A percentile compares a stretch with the other conserved stretches of the same genome.
phyloP scores from a whole-genome alignment of 176 grass and related monocot genomes.

The Eleusine indica region DNA sequence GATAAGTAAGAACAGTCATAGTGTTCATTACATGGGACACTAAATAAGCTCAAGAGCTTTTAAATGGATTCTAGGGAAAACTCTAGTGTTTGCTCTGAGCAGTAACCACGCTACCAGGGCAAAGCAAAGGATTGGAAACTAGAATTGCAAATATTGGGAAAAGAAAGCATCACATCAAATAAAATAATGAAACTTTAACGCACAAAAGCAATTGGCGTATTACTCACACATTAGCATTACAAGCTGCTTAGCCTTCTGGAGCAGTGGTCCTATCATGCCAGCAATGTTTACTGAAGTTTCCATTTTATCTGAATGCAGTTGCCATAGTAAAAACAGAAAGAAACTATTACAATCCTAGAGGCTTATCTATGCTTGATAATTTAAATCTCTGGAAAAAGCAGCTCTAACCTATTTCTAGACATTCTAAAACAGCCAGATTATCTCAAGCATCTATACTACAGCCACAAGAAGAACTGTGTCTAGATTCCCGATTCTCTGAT shows the following conservation, averaged over 20 bases:
- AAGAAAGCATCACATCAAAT: neutral
- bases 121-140: neutral
- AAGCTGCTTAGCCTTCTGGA: neutral
- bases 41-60: neutral
- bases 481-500: neutral
- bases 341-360: neutral
- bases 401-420: neutral
- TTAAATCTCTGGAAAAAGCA: neutral
- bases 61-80: neutral
- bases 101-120: neutral
- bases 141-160: neutral
- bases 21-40: neutral
- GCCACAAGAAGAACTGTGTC: neutral
- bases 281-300: neutral
- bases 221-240: neutral
- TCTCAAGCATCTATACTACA: neutral
- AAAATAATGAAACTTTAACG: neutral
- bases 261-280: neutral
- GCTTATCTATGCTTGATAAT: neutral
- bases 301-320: neutral
- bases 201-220: neutral
- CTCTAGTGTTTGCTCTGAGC: neutral
- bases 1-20: constrained; percentile 28
- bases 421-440: neutral
- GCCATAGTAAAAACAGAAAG: neutral